Evolutionary conservation across 1,284 basidiomycete species (phyloP).

Genomic region (Trichosporon faecale): DNA sequence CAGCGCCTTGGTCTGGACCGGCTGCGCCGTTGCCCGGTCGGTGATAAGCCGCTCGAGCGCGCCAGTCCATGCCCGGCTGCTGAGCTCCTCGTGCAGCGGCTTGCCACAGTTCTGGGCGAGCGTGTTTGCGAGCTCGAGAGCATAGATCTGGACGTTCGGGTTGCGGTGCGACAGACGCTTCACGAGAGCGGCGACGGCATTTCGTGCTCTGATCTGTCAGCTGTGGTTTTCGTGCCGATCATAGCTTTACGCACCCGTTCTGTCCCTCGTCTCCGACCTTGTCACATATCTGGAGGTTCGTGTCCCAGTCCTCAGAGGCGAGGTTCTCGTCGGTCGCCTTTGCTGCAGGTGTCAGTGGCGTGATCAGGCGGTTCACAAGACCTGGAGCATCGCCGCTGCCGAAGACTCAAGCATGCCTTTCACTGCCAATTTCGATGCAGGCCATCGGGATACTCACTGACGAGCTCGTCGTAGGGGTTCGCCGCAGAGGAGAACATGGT

Average conservation of each 20-base stretch:
- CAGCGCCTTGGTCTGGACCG: slow-evolving; percentile 75
- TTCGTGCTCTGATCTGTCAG: slow-evolving; percentile 65
- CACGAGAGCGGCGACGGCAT: slow-evolving; percentile 77
- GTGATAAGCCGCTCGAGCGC: slow-evolving; percentile 78
- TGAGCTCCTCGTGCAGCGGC: slow-evolving; percentile 79
- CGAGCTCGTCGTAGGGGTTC: slow-evolving; percentile 90
- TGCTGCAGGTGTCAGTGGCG: slow-evolving; percentile 55
- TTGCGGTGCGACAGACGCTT: slow-evolving; percentile 91
- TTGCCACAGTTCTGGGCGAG: slow-evolving; percentile 88
- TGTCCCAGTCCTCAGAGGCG: slow-evolving; percentile 92
- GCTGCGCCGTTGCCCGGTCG: slow-evolving; percentile 86
- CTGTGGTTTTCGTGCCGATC: too few species aligned
- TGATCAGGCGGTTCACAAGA: slow-evolving; percentile 5
- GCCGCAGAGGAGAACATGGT: slow-evolving; percentile 54
- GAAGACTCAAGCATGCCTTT: background rate
- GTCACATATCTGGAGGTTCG: slow-evolving; percentile 92
- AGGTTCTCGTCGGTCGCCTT: slow-evolving; percentile 95
- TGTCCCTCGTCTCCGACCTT: slow-evolving; percentile 87
- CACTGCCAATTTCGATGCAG: background rate
- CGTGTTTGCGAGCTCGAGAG: slow-evolving; percentile 78
- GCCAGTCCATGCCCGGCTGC: slow-evolving; percentile 83
- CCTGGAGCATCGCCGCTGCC: background rate
- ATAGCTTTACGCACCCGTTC: slow-evolving; percentile 61
- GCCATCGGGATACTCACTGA: slow-evolving; percentile 62
- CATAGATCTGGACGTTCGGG: slow-evolving; percentile 93